Evolutionary conservation across 441 rosid genomes (phyloP), one percentile per base, ranked within the genome.

Genomic region (Capsella rubella): DNA sequence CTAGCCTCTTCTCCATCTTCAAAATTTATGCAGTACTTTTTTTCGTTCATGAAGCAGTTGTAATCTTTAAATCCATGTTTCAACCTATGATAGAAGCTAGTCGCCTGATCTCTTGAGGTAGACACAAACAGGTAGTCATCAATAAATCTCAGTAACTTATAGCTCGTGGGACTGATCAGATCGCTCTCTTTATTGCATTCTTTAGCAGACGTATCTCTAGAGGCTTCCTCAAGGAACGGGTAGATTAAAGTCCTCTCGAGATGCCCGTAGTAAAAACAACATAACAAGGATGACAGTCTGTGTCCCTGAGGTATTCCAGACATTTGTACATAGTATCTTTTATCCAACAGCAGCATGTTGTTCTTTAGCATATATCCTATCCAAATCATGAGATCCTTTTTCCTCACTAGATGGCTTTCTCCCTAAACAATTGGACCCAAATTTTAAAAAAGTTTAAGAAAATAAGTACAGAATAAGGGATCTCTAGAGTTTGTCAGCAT

Each of bases 291-390:
- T 70, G 98, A 93, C 54, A 95, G 50, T 64, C 82, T 82, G 73
- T 96, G 89, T 84, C 98, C 99, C 83, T 95, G 98, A 62, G 98
- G 85, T 82, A 91, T 91, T 61, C 98, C 99, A 46, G 78, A 66
- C 21, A 67, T 69, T 87, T 88, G 87, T 78, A 88, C 73, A 80
- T 87, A 89, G 76, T 88, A 87, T 34, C 61, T 80, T 59, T 78
- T 81, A 81, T 82, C 87, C 4, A 88, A 67, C 80, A 74, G 81
- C 77, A 92, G 53, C 66, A 91, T 78, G 75, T 93, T 93, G 49
- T 63, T 79, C 82, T 88, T 86, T 74, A 95, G 84, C 70, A 83
- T 93, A 81, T 86, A 86, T 13, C 81, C 62, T 52, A 72, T 39
- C 78, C 78, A 95, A 77, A 51, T 46, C 72, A 72, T 69, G 78